phyloP scores from a whole-genome alignment of 108 stramenopile genomes.

The Cyclotella choctawhatcheeana region DNA sequence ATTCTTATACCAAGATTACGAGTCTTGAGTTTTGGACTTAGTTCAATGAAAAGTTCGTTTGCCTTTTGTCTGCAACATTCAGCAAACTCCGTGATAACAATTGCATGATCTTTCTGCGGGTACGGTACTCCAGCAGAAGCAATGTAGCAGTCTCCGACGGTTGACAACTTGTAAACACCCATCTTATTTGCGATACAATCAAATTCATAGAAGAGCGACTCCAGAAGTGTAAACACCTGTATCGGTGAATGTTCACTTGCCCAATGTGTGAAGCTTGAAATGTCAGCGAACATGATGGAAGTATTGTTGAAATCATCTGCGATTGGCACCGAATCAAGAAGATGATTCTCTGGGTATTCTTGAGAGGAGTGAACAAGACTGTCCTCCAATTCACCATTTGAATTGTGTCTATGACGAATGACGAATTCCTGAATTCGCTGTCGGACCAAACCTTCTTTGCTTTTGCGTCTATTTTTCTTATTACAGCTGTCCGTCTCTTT shows the following conservation, averaged over 20 bases:
- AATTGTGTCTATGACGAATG: too few relatives aligned
- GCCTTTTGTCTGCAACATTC: slow-evolving; percentile 53
- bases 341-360: background rate
- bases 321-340: slow-evolving; percentile 21
- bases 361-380: too few relatives aligned
- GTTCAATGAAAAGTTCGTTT: slow-evolving; percentile 27
- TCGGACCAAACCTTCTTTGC: too few relatives aligned
- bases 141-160: slow-evolving; percentile 72
- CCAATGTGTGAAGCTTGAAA: slow-evolving; percentile 58
- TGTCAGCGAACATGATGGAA: slow-evolving; percentile 43
- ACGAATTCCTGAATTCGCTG: too few relatives aligned
- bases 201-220: slow-evolving; percentile 62
- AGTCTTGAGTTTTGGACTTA: slow-evolving; percentile 46
- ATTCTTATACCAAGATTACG: slow-evolving; percentile 50
- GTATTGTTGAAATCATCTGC: slow-evolving; percentile 23
- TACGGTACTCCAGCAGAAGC: slow-evolving; percentile 67
- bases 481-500: too few relatives aligned
- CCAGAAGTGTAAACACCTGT: slow-evolving; percentile 68
- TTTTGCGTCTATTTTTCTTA: too few relatives aligned
- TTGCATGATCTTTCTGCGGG: slow-evolving; percentile 60
- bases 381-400: too few relatives aligned
- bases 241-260: slow-evolving; percentile 52
- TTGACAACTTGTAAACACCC: slow-evolving; percentile 60
- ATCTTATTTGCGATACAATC: slow-evolving; percentile 52
- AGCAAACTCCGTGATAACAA: slow-evolving; percentile 60